Percentiles rank a stretch among this genome's conserved stretches.
Conservation (phyloP, 768 basidiomycete species). For the Collybia mongolica region DNA sequence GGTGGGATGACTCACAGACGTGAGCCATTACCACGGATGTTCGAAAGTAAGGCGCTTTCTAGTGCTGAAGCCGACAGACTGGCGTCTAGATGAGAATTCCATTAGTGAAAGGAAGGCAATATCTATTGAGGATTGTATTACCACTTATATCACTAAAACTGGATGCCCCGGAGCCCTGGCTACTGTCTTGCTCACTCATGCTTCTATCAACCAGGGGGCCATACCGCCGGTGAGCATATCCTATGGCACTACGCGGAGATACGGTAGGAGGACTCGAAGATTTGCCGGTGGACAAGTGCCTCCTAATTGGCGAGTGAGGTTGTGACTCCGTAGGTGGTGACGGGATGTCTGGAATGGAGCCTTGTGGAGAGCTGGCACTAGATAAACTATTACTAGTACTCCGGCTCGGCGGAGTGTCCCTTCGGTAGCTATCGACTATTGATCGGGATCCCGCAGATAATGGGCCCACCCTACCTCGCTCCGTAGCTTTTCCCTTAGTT, state of each 20-base stretch:
- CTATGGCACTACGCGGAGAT: constrained; percentile 53
- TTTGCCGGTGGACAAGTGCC: constrained; percentile 51
- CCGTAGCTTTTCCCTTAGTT: constrained; percentile 38
- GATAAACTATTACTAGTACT: constrained; percentile 73
- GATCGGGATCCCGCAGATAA: constrained; percentile 29
- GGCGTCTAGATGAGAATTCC: constrained; percentile 44
- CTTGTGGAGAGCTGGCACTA: constrained; percentile 69
- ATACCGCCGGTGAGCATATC: constrained; percentile 47
- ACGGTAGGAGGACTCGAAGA: constrained; percentile 62
- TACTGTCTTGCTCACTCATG: constrained; percentile 57
- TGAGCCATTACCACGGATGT: constrained; percentile 65
- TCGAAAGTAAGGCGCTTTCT: constrained; percentile 79
- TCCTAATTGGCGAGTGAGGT: constrained; percentile 49
- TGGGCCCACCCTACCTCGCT: constrained; percentile 41
- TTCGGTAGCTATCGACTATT: constrained; percentile 31
- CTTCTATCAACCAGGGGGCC: constrained; percentile 40
- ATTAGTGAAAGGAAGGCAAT: not conserved
- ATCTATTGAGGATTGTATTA: constrained; percentile 29
- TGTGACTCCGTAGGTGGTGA: constrained; percentile 64
- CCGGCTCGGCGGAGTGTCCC: constrained; percentile 44
- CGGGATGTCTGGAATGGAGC: constrained; percentile 80
- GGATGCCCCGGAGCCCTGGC: constrained; percentile 71
- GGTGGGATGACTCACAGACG: constrained; percentile 54
- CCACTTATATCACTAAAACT: constrained; percentile 88
- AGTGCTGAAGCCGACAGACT: constrained; percentile 78